Base-by-base conservation (phyloP, 2,329 filamentous ascomycete genomes). In the Sclerotinia spermophila region DNA sequence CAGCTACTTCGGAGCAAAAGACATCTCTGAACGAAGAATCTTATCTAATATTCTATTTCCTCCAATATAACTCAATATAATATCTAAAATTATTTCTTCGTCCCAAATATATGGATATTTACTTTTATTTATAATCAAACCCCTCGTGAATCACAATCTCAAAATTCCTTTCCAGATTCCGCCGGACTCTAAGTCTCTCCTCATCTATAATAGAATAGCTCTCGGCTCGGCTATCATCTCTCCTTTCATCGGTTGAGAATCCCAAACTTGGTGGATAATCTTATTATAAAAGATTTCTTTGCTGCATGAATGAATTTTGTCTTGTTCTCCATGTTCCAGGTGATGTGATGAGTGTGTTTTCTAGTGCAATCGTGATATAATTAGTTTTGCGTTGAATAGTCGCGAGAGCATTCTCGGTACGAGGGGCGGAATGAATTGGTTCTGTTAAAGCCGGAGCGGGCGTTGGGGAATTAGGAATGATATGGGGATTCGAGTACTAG, bases 301-400 rank as follows among this genome's bases (percentile, higher is more conserved):
- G 45, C 45, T 48, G 10, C 24, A 48, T 3, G 10, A 13, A 1
- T 48, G 13, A 5, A 48, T 3, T 48, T 48, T 11, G 0, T 48
- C 21, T 24, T 48, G 24, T 48, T n/a, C 24, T 48, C 3, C 24
- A 13, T 10, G 45, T 0, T 48, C 3, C 24, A 13, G 24, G 45
- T 0, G 1, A 48, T 15, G n/a, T n/a, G n/a, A n/a, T 15, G 45
- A 1, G 24, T 48, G 0, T n/a, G 13, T 13, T 48, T n/a, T 0
- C 3, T n/a, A 21, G 45, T 5, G 45, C 45, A 48, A n/a, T 48
- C 24, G 0, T 21, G 24, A 48, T 11, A 15, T 7, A 48, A 0
- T n/a, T 48, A 24, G 24, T 48, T 48, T 48, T 48, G 10, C 13
- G n/a, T 24, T 11, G 17, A 51, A 15, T 15, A 51, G 0, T 27